Evolutionary conservation across 495 filamentous ascomycete species (phyloP), one percentile per base, ranked within the genome.

Genomic region (Trichocladium uniseriatum): DNA sequence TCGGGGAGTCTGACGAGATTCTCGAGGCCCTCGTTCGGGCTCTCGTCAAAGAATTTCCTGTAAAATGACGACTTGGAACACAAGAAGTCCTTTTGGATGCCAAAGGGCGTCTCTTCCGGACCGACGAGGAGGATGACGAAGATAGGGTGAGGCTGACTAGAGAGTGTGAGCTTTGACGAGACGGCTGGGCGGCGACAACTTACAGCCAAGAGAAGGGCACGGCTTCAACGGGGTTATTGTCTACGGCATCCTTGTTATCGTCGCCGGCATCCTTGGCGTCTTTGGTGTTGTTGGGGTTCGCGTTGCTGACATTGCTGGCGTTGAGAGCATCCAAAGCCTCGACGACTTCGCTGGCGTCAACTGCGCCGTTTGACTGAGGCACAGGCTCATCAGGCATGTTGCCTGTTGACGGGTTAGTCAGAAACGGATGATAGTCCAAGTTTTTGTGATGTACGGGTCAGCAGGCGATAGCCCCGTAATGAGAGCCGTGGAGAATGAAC

Each of bases 71-170:
- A 77, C 43, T 75, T 75, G 15, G 69, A 62, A 34, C 68, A 70
- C 13, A 79, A 67, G 47, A 76, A 74, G 53, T 78, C 74, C 44
- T 73, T 75, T 51, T 78, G 76, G 44, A 79, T 72, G 18, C 72
- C 74, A 22, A 72, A 79, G n/a, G 74, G 70, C 6, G 50, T 52
- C 42, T 73, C 69, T 1, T 76, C 65, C 13, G 65, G 57, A n/a
- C 76, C 74, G 24, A 77, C 69, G 2, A 78, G 56, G 46, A 72
- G 59, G 28, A 77, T 73, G 34, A 72, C 71, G 43, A 78, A 76
- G 18, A 74, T 62, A 0, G 74, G 69, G 47, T 79, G 76, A n/a
- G 74, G 69, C 7, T 72, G 56, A 16, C 76, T 79, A 46, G 19
- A 19, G 0, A 20, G 18, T 39, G 52, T 54, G 22, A 56, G 49